These are phyloP conservation scores for Pseudocercospora vitis DNA, from an alignment of 2,329 filamentous ascomycete genomes.

Conservation along the genomic window DNA sequence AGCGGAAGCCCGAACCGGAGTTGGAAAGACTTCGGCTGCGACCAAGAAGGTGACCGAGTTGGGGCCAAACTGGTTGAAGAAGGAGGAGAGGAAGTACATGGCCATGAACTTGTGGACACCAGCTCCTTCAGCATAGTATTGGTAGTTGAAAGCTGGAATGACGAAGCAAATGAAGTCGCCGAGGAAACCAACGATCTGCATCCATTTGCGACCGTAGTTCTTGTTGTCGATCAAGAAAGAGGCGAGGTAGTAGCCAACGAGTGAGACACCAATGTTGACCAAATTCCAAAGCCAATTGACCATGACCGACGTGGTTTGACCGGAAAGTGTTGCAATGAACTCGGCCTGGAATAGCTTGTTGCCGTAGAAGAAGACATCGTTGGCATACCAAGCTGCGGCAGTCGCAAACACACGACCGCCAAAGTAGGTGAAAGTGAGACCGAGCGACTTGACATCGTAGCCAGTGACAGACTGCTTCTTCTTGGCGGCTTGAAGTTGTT, in stretches of 20 bases:
- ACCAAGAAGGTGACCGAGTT: slow-evolving; percentile 96
- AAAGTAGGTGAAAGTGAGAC: slow-evolving; percentile 77
- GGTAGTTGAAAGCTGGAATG: slow-evolving; percentile 82
- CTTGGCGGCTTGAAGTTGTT: slow-evolving; percentile 79
- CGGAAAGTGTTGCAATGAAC: slow-evolving; percentile 81
- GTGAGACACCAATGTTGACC: slow-evolving; percentile 82
- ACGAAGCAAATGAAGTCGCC: slow-evolving; percentile 93
- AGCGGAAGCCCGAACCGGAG: slow-evolving; percentile 85
- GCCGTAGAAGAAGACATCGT: slow-evolving; percentile 98
- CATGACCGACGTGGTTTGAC: slow-evolving; percentile 64
- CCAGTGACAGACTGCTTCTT: slow-evolving; percentile 84
- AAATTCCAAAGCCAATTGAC: slow-evolving; percentile 89
- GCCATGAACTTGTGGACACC: slow-evolving; percentile 89
- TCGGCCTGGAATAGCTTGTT: slow-evolving; percentile 96
- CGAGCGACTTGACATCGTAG: slow-evolving; percentile 83
- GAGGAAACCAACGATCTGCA: slow-evolving; percentile 93
- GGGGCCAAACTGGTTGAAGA: slow-evolving; percentile 98
- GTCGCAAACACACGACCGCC: slow-evolving; percentile 84
- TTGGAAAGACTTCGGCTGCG: slow-evolving; percentile 94
- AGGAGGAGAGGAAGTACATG: slow-evolving; percentile 97
- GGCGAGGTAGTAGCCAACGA: slow-evolving; percentile 86
- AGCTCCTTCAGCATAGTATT: slow-evolving; percentile 71
- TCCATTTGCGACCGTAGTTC: slow-evolving; percentile 91
- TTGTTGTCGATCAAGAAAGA: slow-evolving; percentile 93
- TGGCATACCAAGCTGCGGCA: slow-evolving; percentile 87